Evolutionary conservation across 371 early-diverging fungal genomes (phyloP).

Genomic region (Dentiscutata heterogama): DNA sequence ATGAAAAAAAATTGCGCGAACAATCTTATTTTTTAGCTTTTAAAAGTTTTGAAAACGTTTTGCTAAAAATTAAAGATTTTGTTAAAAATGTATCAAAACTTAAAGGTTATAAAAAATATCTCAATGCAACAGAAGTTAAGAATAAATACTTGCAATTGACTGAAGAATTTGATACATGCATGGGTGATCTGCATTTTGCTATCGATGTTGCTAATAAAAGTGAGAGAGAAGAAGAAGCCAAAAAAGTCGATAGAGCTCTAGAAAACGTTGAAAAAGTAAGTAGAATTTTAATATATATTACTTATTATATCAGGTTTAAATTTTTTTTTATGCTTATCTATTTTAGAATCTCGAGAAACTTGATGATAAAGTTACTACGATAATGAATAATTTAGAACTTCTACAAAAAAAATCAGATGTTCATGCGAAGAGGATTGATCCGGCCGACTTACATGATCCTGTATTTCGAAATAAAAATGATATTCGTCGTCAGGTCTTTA

Average conservation of each 20-base stretch:
- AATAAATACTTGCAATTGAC: neutral
- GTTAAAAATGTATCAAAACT: slow-evolving; percentile 9
- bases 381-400: too few species aligned
- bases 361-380: neutral
- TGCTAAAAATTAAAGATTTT: neutral
- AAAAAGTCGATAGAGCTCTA: neutral
- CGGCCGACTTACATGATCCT: neutral
- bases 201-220: too few species aligned
- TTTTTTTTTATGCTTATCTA: too few species aligned
- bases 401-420: too few species aligned
- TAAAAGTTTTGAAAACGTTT: neutral
- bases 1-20: too few species aligned
- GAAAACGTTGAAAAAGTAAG: slow-evolving; percentile 12
- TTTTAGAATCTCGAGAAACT: neutral
- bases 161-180: slow-evolving; percentile 14
- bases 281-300: too few species aligned
- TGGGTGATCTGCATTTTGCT: neutral
- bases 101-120: neutral
- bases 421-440: neutral
- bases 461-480: neutral
- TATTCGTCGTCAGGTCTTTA: neutral
- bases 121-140: neutral
- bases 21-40: slow-evolving; percentile 1
- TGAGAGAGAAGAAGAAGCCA: neutral
- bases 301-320: too few species aligned